These are phyloP conservation scores for Sophora flavescens DNA, from an alignment of 306 rosid species.

Conservation along the genomic window DNA sequence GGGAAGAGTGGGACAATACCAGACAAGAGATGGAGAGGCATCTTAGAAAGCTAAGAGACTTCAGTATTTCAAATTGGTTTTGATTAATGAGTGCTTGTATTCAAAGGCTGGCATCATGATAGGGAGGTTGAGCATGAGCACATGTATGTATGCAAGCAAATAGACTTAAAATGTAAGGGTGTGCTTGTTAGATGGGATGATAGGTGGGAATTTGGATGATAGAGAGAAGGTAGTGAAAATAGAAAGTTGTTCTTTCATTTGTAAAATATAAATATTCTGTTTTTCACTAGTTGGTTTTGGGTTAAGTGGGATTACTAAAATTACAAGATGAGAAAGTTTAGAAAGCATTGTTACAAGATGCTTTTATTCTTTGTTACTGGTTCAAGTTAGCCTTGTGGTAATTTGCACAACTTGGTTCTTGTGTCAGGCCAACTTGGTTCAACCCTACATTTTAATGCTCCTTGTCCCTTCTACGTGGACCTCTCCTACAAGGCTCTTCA, in stretches of 20 bases:
- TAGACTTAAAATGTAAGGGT: neutral
- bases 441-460: too few relatives aligned
- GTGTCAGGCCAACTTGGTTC: neutral
- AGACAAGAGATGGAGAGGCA: constrained; percentile 96
- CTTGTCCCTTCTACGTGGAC: too few relatives aligned
- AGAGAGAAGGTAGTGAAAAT: constrained; percentile 10
- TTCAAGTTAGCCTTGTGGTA: neutral
- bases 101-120: constrained; percentile 15
- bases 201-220: neutral
- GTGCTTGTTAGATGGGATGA: constrained; percentile 1
- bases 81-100: constrained; percentile 39
- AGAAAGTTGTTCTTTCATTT: neutral
- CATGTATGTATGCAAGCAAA: constrained; percentile 5
- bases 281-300: neutral
- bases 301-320: neutral
- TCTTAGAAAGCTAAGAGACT: constrained; percentile 93
- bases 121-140: constrained; percentile 26
- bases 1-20: constrained; percentile 76
- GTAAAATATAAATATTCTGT: neutral
- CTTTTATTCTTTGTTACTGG: neutral
- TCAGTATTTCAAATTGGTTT: constrained; percentile 88
- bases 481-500: too few relatives aligned
- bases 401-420: neutral
- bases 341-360: neutral
- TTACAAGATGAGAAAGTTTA: neutral